Percentiles rank a stretch among this genome's conserved stretches.
phyloP scores from a whole-genome alignment of 2,329 filamentous ascomycete genomes.

The Pestalotiopsis sp. region DNA sequence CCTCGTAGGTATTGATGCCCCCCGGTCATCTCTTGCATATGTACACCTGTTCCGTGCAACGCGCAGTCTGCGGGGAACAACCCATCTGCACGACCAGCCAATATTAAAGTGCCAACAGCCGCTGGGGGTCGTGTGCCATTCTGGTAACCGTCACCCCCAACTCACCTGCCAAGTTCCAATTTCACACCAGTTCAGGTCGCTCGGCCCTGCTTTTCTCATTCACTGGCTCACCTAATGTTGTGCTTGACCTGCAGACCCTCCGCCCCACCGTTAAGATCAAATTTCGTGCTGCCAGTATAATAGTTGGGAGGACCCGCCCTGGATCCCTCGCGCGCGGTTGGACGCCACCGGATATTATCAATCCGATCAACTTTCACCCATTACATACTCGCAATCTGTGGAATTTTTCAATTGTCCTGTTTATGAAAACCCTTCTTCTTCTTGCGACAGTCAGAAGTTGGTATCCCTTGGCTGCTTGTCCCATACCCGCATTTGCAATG shows the following conservation, averaged over 20 bases:
- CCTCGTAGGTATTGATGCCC: not conserved
- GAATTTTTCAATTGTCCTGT: not conserved
- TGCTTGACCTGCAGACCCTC: constrained; percentile 21
- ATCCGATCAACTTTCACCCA: not conserved
- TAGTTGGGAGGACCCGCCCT: not conserved
- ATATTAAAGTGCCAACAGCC: constrained; percentile 53
- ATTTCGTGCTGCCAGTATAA: not conserved
- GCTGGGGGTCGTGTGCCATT: constrained; percentile 27
- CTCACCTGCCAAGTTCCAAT: constrained; percentile 22
- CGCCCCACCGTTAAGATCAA: constrained; percentile 20
- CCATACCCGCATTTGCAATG: not conserved
- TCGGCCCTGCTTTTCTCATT: constrained; percentile 29
- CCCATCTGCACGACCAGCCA: constrained; percentile 47
- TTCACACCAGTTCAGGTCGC: constrained; percentile 25
- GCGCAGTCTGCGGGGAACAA: constrained; percentile 42
- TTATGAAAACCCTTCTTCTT: not conserved
- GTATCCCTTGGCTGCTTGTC: not conserved
- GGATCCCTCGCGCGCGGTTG: constrained; percentile 7
- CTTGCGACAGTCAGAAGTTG: not conserved
- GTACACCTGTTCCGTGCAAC: constrained; percentile 31
- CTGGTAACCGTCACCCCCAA: constrained; percentile 9
- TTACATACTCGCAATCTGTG: not conserved
- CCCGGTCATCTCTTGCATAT: constrained; percentile 20
- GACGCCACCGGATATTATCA: constrained; percentile 5
- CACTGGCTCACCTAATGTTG: constrained; percentile 21